phyloP scores from a whole-genome alignment of 73 alveolate species.

The Effrenium voratum region DNA sequence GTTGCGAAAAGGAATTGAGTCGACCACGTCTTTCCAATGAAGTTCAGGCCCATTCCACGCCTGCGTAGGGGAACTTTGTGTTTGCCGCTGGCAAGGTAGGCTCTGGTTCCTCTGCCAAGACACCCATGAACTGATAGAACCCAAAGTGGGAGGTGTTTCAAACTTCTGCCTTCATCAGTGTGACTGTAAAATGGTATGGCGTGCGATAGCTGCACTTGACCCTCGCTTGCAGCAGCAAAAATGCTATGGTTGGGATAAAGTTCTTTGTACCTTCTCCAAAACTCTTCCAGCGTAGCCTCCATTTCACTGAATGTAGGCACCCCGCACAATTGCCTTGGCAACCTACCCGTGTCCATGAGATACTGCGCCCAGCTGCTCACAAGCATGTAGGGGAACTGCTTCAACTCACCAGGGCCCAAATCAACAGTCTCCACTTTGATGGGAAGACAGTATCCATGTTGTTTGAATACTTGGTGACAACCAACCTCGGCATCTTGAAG shows the following conservation, averaged over 20 bases:
- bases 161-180: conserved; percentile 13
- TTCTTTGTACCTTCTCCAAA: background rate
- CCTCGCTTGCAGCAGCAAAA: background rate
- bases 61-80: background rate
- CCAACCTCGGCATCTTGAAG: background rate
- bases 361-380: background rate
- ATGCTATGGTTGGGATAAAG: background rate
- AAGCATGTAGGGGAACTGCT: background rate
- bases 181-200: background rate
- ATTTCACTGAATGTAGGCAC: background rate
- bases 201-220: background rate
- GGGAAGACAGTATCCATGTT: background rate
- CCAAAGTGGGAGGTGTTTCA: background rate
- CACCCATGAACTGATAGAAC: background rate
- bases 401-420: background rate
- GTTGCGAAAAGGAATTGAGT: background rate
- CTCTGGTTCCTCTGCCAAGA: background rate
- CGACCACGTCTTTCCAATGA: conserved; percentile 3
- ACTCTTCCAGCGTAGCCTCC: background rate
- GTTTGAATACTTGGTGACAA: background rate
- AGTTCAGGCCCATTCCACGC: conserved; percentile 15
- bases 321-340: background rate
- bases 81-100: background rate
- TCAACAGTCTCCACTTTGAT: background rate
- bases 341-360: background rate